A percentile compares a stretch with the other conserved stretches of the same genome.
These are phyloP conservation scores for Backusella luteola DNA, from an alignment of 192 early-diverging fungal species.

Conservation along the genomic window DNA sequence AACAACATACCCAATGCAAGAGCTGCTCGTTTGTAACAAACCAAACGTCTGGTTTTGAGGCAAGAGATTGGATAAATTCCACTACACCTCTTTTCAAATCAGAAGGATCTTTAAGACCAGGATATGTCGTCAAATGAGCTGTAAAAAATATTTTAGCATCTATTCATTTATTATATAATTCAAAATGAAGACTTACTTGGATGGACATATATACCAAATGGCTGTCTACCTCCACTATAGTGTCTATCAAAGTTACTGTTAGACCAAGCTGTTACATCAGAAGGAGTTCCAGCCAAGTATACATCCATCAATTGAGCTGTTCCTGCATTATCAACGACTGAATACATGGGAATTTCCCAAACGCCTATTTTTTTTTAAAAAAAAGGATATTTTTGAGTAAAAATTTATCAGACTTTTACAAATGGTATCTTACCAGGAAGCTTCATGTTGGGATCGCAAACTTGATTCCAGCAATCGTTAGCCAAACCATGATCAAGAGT, in stretches of 20 bases:
- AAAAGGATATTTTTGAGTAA: background rate
- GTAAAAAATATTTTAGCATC: background rate
- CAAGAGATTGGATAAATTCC: constrained; percentile 53
- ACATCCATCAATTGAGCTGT: constrained; percentile 49
- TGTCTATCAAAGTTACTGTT: constrained; percentile 57
- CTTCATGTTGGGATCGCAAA: constrained; percentile 41
- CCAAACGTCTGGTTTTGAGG: constrained; percentile 62
- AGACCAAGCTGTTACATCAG: constrained; percentile 44
- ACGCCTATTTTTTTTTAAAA: constrained; percentile 30
- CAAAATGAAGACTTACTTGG: constrained; percentile 27
- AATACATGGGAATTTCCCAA: constrained; percentile 69
- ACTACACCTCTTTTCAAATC: constrained; percentile 29
- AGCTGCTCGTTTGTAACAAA: constrained; percentile 71
- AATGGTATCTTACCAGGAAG: constrained; percentile 37
- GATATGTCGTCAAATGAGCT: constrained; percentile 41
- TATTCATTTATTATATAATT: background rate
- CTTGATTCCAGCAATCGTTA: constrained; percentile 56
- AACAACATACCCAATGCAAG: constrained; percentile 52
- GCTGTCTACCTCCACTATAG: constrained; percentile 48
- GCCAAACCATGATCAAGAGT: constrained; percentile 63
- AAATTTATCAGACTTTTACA: background rate
- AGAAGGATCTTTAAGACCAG: constrained; percentile 30
- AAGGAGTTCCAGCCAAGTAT: constrained; percentile 43
- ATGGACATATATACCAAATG: constrained; percentile 52
- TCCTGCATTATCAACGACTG: constrained; percentile 43